phyloP scores from a whole-genome alignment of 345 rosid genomes.

The Populus nigra region DNA sequence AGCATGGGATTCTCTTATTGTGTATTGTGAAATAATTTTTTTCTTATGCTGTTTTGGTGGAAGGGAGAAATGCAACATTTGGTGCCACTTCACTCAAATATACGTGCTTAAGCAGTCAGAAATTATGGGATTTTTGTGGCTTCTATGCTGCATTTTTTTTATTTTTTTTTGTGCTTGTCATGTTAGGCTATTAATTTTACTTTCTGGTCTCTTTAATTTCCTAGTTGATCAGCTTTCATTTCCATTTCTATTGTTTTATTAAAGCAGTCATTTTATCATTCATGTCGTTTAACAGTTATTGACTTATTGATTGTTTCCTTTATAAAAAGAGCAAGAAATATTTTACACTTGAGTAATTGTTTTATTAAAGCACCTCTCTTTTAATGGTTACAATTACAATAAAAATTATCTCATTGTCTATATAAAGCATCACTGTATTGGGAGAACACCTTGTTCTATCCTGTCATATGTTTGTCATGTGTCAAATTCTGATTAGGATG shows the following conservation, averaged over 20 bases:
- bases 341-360: not conserved
- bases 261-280: not conserved
- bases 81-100: not conserved
- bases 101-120: not conserved
- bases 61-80: not conserved
- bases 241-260: not conserved
- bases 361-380: not conserved
- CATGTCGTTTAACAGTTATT: not conserved
- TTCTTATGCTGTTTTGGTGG: not conserved
- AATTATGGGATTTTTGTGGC: not conserved
- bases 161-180: not conserved
- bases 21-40: no score
- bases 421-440: not conserved
- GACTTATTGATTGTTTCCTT: not conserved
- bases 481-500: not conserved
- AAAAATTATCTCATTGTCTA: not conserved
- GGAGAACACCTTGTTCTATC: not conserved
- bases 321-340: not conserved
- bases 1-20: not conserved
- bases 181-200: not conserved
- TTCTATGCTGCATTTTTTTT: not conserved
- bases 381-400: not conserved
- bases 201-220: not conserved
- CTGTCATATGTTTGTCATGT: not conserved
- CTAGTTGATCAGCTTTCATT: not conserved